Evolutionary conservation across 805 yeast genomes (phyloP).

Genomic region (Yamadazyma kitorensis): DNA sequence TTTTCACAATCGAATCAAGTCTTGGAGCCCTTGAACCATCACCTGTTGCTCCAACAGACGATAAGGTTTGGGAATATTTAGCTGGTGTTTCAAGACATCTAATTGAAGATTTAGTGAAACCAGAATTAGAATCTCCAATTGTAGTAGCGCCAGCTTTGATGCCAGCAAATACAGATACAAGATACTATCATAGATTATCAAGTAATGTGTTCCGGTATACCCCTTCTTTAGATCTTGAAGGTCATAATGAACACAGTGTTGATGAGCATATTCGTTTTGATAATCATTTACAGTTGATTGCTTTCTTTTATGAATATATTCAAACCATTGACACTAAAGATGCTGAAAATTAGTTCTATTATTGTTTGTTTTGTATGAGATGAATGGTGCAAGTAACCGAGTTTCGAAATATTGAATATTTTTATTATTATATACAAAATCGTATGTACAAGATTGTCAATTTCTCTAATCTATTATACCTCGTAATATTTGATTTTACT

Average conservation of each 20-base stretch:
- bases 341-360: slow-evolving; percentile 7
- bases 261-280: slow-evolving; percentile 31
- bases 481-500: too few species aligned
- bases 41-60: slow-evolving; percentile 42
- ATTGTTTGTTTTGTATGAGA: neutral
- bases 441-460: slow-evolving; percentile 1
- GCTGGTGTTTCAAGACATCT: slow-evolving; percentile 64
- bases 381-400: too few species aligned
- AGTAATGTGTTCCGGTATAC: slow-evolving; percentile 52
- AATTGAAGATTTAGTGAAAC: slow-evolving; percentile 52
- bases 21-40: slow-evolving; percentile 38
- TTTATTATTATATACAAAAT: neutral
- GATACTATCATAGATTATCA: slow-evolving; percentile 55
- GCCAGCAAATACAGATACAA: slow-evolving; percentile 64
- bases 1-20: slow-evolving; percentile 14
- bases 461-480: too few species aligned
- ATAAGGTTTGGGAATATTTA: slow-evolving; percentile 50
- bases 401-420: neutral
- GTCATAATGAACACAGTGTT: slow-evolving; percentile 31
- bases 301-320: slow-evolving; percentile 45
- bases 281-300: slow-evolving; percentile 31
- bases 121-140: slow-evolving; percentile 27
- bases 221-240: slow-evolving; percentile 17
- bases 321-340: slow-evolving; percentile 33
- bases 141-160: slow-evolving; percentile 47